Evolutionary conservation across 2,329 filamentous ascomycete species (phyloP).

Genomic region (Cladophialophora chaetospira): DNA sequence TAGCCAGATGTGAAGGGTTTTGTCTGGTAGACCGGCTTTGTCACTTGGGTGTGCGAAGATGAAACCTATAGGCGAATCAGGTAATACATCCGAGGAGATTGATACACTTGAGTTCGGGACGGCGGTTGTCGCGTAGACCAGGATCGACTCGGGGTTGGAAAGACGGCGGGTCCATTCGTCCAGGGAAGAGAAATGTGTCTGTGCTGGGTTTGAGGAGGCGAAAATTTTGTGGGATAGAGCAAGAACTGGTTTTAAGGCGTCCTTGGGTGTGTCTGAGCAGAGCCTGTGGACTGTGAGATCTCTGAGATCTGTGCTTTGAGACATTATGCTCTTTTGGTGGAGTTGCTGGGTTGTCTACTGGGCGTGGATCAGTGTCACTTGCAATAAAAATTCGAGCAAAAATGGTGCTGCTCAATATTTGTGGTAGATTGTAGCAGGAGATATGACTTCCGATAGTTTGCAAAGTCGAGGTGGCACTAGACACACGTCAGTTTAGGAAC

Average conservation of each 20-base stretch:
- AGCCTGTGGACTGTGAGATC: background rate
- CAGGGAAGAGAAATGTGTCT: conserved; percentile 14
- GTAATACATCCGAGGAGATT: too few relatives aligned
- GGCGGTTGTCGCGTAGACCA: conserved; percentile 1
- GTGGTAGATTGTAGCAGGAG: too few relatives aligned
- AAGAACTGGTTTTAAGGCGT: conserved; percentile 1
- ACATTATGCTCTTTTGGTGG: too few relatives aligned
- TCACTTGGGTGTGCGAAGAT: conserved; percentile 8
- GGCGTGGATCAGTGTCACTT: too few relatives aligned
- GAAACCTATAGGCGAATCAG: conserved; percentile 1
- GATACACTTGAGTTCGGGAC: background rate
- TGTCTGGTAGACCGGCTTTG: background rate
- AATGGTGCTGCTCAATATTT: too few relatives aligned
- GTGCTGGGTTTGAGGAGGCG: conserved; percentile 4
- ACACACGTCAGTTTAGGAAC: too few relatives aligned
- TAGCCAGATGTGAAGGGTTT: conserved; percentile 18
- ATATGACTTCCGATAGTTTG: too few relatives aligned
- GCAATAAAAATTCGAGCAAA: too few relatives aligned
- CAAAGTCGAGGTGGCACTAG: too few relatives aligned
- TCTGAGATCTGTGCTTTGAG: too few relatives aligned
- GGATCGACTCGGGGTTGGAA: background rate
- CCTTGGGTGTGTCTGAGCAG: background rate
- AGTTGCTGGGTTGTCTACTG: too few relatives aligned
- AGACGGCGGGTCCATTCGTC: conserved; percentile 15
- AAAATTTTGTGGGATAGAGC: conserved; percentile 8